Evolutionary conservation across 2,329 filamentous ascomycete genomes (phyloP), one percentile per base, ranked within the genome.

Genomic region (Ceratocystis ficicola): DNA sequence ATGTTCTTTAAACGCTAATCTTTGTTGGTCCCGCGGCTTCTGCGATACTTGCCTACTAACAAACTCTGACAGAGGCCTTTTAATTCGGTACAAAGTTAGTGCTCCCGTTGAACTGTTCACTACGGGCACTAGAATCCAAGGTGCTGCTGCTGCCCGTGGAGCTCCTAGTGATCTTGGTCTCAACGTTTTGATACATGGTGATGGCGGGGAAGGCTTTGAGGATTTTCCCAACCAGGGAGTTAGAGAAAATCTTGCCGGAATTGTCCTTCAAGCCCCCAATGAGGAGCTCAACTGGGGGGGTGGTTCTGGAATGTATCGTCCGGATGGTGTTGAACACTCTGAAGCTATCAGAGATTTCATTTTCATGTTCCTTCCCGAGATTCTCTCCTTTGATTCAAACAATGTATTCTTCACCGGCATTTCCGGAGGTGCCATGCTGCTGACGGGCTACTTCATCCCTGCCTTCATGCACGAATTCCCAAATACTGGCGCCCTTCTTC

Each of bases 401-500:
- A 76, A 80, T 52, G 79, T 84, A 62, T 81, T 79, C 70, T 84
- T 84, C 73, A 84, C 80, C 0, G 82, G 82, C 17, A 82, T 84
- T 0, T 80, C 77, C 3, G 82, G 82, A 28, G 82, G 82, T 20
- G 75, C 76, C 2, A 75, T 85, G 22, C 73, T 82, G 41, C 77
- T 85, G 44, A 77, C 75, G 1, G 81, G 81, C 7, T 84, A 83
- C 75, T 82, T 84, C 72, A 77, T 85, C 68, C 82, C 82, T 3
- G 78, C 78, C 0, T 81, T 81, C 69, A 80, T 82, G 76, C 74
- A 77, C 64, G 77, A 79, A 66, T 83, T 76, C 65, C 73, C 75
- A 28, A 79, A 78, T 64, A 75, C 74, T 22, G 82, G 81, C 1
- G 79, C 84, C 0, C 73, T 83, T 59, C 74, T 85, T 15, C 82